These are phyloP conservation scores for Colletotrichum shisoi DNA, from an alignment of 2,329 filamentous ascomycete species.

Conservation along the genomic window DNA sequence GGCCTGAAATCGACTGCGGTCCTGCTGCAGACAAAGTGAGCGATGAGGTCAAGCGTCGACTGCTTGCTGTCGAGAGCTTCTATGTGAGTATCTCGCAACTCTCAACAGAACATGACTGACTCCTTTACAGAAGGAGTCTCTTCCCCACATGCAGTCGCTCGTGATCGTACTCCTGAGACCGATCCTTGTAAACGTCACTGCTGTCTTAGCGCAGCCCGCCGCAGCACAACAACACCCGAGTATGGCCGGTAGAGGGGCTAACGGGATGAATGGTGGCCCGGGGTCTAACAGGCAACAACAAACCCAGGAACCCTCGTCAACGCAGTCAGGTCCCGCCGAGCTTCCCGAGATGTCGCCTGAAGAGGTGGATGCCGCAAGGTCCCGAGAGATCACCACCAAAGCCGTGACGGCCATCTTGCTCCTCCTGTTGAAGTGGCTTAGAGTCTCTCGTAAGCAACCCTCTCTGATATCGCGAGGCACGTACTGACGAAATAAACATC, in stretches of 20 bases:
- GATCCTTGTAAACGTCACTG: slow-evolving; percentile 85
- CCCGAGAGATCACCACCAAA: slow-evolving; percentile 87
- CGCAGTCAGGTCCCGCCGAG: slow-evolving; percentile 45
- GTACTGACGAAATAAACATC: neutral
- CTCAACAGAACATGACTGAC: slow-evolving; percentile 39
- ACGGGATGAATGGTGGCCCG: slow-evolving; percentile 53
- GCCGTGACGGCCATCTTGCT: slow-evolving; percentile 89
- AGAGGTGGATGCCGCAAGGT: slow-evolving; percentile 81
- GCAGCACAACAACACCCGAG: slow-evolving; percentile 57
- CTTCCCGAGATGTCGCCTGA: slow-evolving; percentile 67
- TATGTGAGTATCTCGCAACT: slow-evolving; percentile 71
- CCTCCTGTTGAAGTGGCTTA: slow-evolving; percentile 94
- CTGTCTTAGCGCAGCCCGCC: slow-evolving; percentile 72
- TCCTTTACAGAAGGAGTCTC: slow-evolving; percentile 66
- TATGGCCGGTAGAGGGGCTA: slow-evolving; percentile 50
- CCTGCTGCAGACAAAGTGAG: slow-evolving; percentile 58
- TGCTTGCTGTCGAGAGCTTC: slow-evolving; percentile 79
- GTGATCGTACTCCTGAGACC: slow-evolving; percentile 92
- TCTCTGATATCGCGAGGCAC: slow-evolving; percentile 39
- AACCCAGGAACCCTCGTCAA: slow-evolving; percentile 40
- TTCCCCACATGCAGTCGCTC: slow-evolving; percentile 89
- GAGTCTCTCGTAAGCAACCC: slow-evolving; percentile 78
- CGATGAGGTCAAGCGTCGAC: slow-evolving; percentile 67
- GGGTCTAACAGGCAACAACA: slow-evolving; percentile 46
- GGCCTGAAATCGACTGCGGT: slow-evolving; percentile 57